Conservation (phyloP, 768 basidiomycete genomes). For the Leccinum uliginosum region DNA sequence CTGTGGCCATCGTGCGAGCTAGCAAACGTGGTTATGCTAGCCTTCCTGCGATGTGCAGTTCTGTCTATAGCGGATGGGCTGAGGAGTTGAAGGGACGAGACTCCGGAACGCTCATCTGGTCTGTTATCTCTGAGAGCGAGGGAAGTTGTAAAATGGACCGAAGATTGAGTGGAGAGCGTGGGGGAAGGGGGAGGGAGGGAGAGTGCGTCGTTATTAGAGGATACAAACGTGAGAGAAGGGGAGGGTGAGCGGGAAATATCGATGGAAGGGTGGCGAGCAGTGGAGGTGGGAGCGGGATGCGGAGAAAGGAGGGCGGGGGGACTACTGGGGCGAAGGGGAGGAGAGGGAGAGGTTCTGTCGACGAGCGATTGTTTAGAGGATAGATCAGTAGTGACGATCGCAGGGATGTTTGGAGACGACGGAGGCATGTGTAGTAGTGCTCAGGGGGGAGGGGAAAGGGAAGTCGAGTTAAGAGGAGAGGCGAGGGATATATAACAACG, state of each 20-base stretch:
- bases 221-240: constrained; percentile 29
- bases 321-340: neutral
- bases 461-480: neutral
- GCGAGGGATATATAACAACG: constrained; percentile 8
- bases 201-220: constrained; percentile 42
- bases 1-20: constrained; percentile 39
- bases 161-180: constrained; percentile 64
- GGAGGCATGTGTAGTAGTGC: constrained; percentile 16
- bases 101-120: constrained; percentile 54
- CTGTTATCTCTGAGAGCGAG: constrained; percentile 64
- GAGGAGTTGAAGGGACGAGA: constrained; percentile 49
- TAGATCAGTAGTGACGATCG: constrained; percentile 34
- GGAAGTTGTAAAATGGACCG: constrained; percentile 53
- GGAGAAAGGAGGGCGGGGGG: constrained; percentile 25
- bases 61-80: constrained; percentile 33
- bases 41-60: constrained; percentile 46
- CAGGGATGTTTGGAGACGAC: constrained; percentile 24
- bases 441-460: neutral
- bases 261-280: constrained; percentile 22
- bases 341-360: neutral
- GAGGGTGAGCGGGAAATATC: constrained; percentile 30
- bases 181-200: constrained; percentile 62
- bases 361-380: constrained; percentile 28
- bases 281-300: neutral
- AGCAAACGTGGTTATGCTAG: constrained; percentile 52